Conservation (phyloP, 2,329 filamentous ascomycete genomes). For the Microdochium trichocladiopsis region DNA sequence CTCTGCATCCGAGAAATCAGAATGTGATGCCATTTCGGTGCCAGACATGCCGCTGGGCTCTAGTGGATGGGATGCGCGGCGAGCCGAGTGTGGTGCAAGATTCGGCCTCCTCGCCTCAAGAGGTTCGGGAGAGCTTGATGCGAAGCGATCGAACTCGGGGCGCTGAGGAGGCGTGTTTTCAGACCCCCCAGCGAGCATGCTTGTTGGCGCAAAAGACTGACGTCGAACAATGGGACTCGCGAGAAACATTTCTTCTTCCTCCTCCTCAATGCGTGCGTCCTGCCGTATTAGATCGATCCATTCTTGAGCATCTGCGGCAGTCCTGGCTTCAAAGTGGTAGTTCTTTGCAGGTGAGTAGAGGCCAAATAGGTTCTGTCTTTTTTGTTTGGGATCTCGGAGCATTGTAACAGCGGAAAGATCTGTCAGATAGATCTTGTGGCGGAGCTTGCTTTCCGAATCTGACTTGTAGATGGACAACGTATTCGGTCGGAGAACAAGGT, state of each 20-base stretch:
- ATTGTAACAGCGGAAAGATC: slow-evolving; percentile 88
- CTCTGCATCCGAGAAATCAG: slow-evolving; percentile 76
- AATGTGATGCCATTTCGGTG: slow-evolving; percentile 69
- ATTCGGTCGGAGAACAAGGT: slow-evolving; percentile 84
- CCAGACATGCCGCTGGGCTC: slow-evolving; percentile 59
- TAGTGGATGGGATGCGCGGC: slow-evolving; percentile 53
- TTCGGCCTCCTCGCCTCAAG: slow-evolving; percentile 28
- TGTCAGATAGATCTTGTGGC: slow-evolving; percentile 78
- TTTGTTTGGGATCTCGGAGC: slow-evolving; percentile 83
- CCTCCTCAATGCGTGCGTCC: slow-evolving; percentile 78
- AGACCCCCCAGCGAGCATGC: slow-evolving; percentile 5
- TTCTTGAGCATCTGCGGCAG: slow-evolving; percentile 67
- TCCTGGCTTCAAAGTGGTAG: slow-evolving; percentile 78
- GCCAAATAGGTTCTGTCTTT: slow-evolving; percentile 81
- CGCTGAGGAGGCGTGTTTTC: slow-evolving; percentile 11
- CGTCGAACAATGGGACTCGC: slow-evolving; percentile 55
- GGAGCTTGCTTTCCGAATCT: slow-evolving; percentile 80
- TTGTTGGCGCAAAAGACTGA: slow-evolving; percentile 30
- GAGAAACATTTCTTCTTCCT: slow-evolving; percentile 76
- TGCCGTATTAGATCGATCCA: slow-evolving; percentile 80
- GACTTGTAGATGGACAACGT: slow-evolving; percentile 90
- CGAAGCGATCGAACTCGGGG: slow-evolving; percentile 31
- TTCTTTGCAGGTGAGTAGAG: slow-evolving; percentile 88
- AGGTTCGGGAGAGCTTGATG: slow-evolving; percentile 58
- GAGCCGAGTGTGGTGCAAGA: slow-evolving; percentile 21